Evolutionary conservation across 352 stramenopile genomes (phyloP), one percentile per base, ranked within the genome.

Genomic region (Phytophthora syringae): DNA sequence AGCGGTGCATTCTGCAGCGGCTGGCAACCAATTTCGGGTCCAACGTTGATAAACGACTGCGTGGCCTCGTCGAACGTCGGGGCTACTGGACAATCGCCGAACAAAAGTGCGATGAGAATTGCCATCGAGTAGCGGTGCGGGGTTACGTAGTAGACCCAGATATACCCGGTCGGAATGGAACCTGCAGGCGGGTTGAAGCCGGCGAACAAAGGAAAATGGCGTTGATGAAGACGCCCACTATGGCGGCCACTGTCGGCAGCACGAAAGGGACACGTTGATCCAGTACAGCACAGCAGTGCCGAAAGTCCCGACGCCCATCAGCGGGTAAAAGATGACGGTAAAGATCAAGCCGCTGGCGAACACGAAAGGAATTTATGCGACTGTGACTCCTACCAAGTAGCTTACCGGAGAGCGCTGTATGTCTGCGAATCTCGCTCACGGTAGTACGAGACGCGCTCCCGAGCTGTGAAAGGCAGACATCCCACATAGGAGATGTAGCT

Each of bases 381-480:
- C 11, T 9, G 79, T 91, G 21, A 79, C 85, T 1, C 82, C 77
- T 5, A 94, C 24, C 20, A 75, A 75, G 53, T 97, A 90, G n/a
- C n/a, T n/a, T n/a, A n/a, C 44, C 84, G 76, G 12, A 69, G 53
- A 15, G 78, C 43, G 44, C 77, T 73, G 58, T 98, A 98, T 61
- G 94, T 96, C 37, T 89, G 58, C 3, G 86, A 80, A 16, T 78
- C 69, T 27, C 88, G 76, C 36, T 82, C 74, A 7, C 74, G 71
- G 39, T 82, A 82, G 56, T 84, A 98, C 47, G 90, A 86, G n/a
- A 80, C 82, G 15, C 92, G 76, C 52, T 97, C 84, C 28, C 76
- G 70, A 52, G 80, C 61, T 34, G 92, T 87, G 5, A 95, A 68
- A 13, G 86, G 76, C 3, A 96, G 43, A 4, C 82, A 72, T 0